phyloP scores from a whole-genome alignment of 2,329 filamentous ascomycete genomes.

The Cryphonectria naterciae region DNA sequence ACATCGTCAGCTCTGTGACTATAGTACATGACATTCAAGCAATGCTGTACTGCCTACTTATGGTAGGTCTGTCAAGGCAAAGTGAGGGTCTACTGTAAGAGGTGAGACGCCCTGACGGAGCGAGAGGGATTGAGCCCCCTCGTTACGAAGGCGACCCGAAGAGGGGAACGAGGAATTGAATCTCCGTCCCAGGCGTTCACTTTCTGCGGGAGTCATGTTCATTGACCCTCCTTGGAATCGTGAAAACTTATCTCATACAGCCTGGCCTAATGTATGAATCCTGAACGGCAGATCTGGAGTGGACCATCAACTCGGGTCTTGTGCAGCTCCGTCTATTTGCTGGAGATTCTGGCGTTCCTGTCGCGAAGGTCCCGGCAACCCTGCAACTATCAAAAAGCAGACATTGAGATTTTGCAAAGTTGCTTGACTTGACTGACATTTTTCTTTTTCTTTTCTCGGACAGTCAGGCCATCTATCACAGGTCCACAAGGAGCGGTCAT shows the following conservation, averaged over 20 bases:
- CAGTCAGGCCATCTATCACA: not conserved
- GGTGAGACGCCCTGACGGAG: conserved; percentile 30
- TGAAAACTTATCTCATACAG: no score
- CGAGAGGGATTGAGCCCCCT: conserved; percentile 48
- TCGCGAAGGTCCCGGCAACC: no score
- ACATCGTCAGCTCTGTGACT: conserved; percentile 29
- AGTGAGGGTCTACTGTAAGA: conserved; percentile 16
- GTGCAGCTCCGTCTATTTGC: no score
- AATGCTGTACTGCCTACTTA: conserved; percentile 35
- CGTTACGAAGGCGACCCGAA: conserved; percentile 42
- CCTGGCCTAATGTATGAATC: no score
- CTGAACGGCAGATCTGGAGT: no score
- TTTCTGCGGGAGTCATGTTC: no score
- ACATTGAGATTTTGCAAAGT: not conserved
- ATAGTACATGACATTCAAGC: conserved; percentile 37
- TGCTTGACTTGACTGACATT: no score
- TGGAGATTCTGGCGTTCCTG: no score
- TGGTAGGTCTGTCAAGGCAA: conserved; percentile 34
- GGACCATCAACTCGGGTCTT: no score
- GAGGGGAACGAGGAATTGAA: conserved; percentile 47
- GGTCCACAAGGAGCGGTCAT: not conserved
- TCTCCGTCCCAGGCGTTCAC: conserved; percentile 39
- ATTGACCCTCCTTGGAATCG: no score
- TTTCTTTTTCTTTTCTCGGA: not conserved
- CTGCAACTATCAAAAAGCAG: not conserved